These are phyloP conservation scores for Trichosporon faecale DNA, from an alignment of 1,284 basidiomycete genomes.

Conservation along the genomic window DNA sequence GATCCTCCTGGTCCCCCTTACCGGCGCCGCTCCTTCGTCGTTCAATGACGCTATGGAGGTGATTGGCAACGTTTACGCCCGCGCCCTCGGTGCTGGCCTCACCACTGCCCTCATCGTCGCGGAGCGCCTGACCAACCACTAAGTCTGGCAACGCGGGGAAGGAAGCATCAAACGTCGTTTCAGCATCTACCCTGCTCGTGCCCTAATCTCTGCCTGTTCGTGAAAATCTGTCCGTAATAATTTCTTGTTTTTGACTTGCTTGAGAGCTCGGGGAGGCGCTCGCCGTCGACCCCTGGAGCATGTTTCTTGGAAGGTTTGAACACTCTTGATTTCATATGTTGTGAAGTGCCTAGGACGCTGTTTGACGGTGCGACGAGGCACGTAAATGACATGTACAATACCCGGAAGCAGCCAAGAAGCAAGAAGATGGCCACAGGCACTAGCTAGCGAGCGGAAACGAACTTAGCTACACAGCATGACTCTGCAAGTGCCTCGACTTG, in stretches of 20 bases:
- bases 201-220: background rate
- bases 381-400: background rate
- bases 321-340: background rate
- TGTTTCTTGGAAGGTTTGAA: conserved; percentile 2
- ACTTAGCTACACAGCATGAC: background rate
- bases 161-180: background rate
- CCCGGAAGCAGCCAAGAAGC: background rate
- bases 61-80: conserved; percentile 43
- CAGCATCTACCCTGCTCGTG: background rate
- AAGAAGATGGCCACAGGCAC: background rate
- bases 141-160: background rate
- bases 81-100: conserved; percentile 46
- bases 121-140: conserved; percentile 30
- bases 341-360: conserved; percentile 5
- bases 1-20: conserved; percentile 45
- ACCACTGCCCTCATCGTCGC: conserved; percentile 42
- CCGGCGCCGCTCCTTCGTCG: conserved; percentile 40
- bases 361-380: background rate
- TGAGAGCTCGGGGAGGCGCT: background rate
- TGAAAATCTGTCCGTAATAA: background rate
- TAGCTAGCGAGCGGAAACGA: background rate
- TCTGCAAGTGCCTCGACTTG: background rate
- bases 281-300: background rate
- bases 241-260: background rate
- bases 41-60: conserved; percentile 44